These are phyloP conservation scores for Marasmius tenuissimus DNA, from an alignment of 1,284 basidiomycete genomes.

Conservation along the genomic window DNA sequence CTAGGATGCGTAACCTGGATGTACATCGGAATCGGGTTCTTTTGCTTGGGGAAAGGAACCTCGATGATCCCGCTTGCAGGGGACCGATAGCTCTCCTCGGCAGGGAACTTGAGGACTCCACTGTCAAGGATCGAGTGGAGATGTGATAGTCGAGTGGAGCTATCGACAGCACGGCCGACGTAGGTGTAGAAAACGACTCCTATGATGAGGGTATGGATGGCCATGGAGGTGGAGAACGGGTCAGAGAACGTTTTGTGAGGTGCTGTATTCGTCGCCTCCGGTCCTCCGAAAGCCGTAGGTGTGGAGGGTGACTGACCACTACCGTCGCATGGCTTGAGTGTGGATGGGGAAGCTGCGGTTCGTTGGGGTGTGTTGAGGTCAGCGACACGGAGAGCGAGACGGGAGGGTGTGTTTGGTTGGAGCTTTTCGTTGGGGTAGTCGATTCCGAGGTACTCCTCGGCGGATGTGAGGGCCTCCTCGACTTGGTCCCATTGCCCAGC, in stretches of 20 bases:
- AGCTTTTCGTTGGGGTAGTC: conserved; percentile 14
- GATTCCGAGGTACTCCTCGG: conserved; percentile 47
- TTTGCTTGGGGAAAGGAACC: conserved; percentile 28
- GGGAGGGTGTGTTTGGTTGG: neutral
- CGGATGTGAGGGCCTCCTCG: conserved; percentile 37
- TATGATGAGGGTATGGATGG: conserved; percentile 54
- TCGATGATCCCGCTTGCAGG: conserved; percentile 51
- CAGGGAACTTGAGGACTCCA: conserved; percentile 42
- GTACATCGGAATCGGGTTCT: conserved; percentile 35
- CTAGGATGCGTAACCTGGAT: conserved; percentile 68
- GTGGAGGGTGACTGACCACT: neutral
- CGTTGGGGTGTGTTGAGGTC: conserved; percentile 8
- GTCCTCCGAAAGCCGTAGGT: conserved; percentile 18
- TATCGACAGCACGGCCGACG: conserved; percentile 42
- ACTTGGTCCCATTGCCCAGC: conserved; percentile 54
- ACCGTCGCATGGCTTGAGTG: neutral
- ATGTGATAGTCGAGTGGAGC: conserved; percentile 47
- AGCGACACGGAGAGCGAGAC: conserved; percentile 6
- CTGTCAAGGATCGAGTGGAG: conserved; percentile 65
- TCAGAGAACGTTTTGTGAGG: conserved; percentile 33
- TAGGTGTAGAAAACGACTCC: conserved; percentile 61
- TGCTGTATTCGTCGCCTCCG: conserved; percentile 29
- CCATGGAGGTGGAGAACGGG: conserved; percentile 45
- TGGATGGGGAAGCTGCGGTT: conserved; percentile 4
- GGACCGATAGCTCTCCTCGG: neutral